Conservation (phyloP, 805 yeast genomes). For the Babjeviella inositovora region DNA sequence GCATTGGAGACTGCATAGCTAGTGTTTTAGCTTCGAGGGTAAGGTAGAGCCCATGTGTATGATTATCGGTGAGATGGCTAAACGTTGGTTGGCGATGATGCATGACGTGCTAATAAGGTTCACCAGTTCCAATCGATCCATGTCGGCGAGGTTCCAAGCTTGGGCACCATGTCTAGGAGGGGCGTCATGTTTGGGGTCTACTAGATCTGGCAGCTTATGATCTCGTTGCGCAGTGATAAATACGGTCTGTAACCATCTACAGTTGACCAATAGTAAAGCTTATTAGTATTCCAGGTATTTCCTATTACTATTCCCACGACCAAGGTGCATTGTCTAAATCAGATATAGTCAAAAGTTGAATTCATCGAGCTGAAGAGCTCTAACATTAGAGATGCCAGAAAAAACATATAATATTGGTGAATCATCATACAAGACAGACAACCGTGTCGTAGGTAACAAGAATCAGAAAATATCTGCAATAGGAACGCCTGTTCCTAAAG, state of each 20-base stretch:
- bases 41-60: too few species aligned
- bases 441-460: too few species aligned
- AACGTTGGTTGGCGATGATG: too few species aligned
- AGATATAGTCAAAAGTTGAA: slow-evolving; percentile 61
- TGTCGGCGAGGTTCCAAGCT: too few species aligned
- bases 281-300: background rate
- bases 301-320: slow-evolving; percentile 1
- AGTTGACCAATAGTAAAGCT: background rate
- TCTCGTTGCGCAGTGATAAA: background rate
- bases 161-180: background rate
- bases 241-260: background rate
- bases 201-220: too few species aligned
- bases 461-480: slow-evolving; percentile 1
- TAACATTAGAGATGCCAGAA: slow-evolving; percentile 93
- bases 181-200: background rate
- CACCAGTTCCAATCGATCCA: too few species aligned
- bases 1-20: too few species aligned
- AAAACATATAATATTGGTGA: slow-evolving; percentile 38
- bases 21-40: too few species aligned
- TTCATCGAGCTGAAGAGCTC: slow-evolving; percentile 67
- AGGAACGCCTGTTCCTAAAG: background rate
- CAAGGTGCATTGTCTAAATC: slow-evolving; percentile 12
- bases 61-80: too few species aligned
- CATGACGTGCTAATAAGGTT: too few species aligned
- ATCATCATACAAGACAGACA: too few species aligned